Evolutionary conservation across 306 rosid genomes (phyloP).

Genomic region (Cucurbita ficifolia): DNA sequence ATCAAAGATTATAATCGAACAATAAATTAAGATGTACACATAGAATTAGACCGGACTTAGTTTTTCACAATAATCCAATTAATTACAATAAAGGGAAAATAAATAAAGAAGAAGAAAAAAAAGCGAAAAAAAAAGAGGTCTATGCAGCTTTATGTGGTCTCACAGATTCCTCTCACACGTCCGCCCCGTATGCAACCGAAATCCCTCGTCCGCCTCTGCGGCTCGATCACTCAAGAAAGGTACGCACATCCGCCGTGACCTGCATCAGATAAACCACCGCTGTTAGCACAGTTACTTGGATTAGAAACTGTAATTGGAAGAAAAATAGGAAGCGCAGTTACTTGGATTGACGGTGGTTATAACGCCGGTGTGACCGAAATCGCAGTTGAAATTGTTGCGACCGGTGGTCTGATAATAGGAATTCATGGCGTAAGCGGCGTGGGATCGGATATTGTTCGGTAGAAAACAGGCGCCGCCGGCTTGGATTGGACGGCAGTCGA

Average conservation of each 20-base stretch:
- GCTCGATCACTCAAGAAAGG: constrained; percentile 1
- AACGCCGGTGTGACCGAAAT: constrained; percentile 39
- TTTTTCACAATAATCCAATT: background rate
- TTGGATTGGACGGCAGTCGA: constrained; percentile 54
- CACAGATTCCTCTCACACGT: background rate
- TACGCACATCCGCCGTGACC: constrained; percentile 24
- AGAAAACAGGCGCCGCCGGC: constrained; percentile 49
- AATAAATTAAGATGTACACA: too few species aligned
- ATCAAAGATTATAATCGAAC: too few species aligned
- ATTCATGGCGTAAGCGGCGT: constrained; percentile 67
- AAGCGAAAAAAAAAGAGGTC: background rate
- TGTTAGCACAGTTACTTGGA: too few species aligned
- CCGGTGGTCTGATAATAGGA: constrained; percentile 51
- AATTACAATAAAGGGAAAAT: background rate
- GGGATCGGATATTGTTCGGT: constrained; percentile 22
- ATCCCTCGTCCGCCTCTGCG: background rate
- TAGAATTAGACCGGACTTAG: background rate
- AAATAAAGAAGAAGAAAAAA: background rate
- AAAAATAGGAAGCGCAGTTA: background rate
- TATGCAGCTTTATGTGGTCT: background rate
- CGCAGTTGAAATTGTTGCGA: constrained; percentile 41
- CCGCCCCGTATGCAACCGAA: background rate
- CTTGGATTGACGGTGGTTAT: constrained; percentile 42
- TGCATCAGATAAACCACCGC: background rate
- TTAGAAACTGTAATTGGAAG: background rate